These are phyloP conservation scores for Byssoonygena ceratinophila DNA, from an alignment of 2,329 filamentous ascomycete species.

Conservation along the genomic window DNA sequence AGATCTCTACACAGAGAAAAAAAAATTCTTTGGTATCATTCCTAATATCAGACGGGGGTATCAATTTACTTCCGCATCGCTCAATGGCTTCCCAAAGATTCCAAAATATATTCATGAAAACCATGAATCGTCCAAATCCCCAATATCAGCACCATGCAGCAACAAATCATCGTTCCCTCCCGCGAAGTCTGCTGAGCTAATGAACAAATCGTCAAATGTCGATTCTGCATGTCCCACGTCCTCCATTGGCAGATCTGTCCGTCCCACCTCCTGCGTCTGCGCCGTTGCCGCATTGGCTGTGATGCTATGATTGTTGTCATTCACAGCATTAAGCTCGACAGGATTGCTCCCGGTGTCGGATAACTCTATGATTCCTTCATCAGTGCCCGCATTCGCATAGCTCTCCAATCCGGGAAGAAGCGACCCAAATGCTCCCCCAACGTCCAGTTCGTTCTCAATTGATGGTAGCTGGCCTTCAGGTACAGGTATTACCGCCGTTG, in stretches of 20 bases:
- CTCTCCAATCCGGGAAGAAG: constrained; percentile 26
- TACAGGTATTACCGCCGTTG: neutral
- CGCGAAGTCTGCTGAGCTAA: constrained; percentile 32
- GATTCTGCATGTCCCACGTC: constrained; percentile 33
- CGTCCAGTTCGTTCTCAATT: neutral
- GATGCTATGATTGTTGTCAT: constrained; percentile 8
- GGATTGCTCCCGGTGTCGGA: constrained; percentile 1
- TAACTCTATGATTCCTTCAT: constrained; percentile 31
- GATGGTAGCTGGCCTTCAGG: neutral
- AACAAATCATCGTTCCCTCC: constrained; percentile 29
- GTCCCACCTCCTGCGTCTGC: constrained; percentile 9
- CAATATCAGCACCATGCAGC: constrained; percentile 32
- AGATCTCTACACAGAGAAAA: too few relatives aligned
- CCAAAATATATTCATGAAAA: constrained; percentile 23
- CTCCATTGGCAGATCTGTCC: constrained; percentile 18
- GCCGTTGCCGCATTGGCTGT: constrained; percentile 15
- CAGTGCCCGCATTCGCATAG: constrained; percentile 27
- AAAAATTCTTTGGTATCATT: too few relatives aligned
- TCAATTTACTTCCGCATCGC: too few relatives aligned
- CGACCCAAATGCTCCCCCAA: constrained; percentile 19
- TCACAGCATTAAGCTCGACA: constrained; percentile 3
- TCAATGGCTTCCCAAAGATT: neutral
- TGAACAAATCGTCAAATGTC: constrained; percentile 38
- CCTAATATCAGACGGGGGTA: too few relatives aligned
- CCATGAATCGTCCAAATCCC: constrained; percentile 35